Evolutionary conservation across 805 yeast species (phyloP), one percentile per base, ranked within the genome.

Genomic region (Debaryomyces hansenii): DNA sequence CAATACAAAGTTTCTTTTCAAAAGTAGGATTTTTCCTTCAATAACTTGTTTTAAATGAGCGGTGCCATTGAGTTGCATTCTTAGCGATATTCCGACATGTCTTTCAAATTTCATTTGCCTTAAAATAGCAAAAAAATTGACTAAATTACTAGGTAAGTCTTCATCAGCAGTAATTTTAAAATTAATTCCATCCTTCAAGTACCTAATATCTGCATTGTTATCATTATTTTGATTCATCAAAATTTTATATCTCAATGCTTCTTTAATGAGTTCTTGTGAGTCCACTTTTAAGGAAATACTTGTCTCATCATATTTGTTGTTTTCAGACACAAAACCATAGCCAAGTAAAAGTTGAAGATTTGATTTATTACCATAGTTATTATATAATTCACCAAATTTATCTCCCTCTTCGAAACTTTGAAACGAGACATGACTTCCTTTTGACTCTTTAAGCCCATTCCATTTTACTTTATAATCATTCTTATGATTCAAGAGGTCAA

Each of bases 351-450:
- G 40, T n/a, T 46, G 45, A 11, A 31, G 15, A 16, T 46, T 46
- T 20, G 49, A 32, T 16, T 41, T 46, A 32, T 46, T 36, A 24
- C 49, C 49, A 28, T 46, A 46, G 29, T 46, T 46, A 29, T 46
- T 46, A 20, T 10, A 37, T 32, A 46, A 20, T 35, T 46, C 49
- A 21, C 37, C 32, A n/a, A 31, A 11, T 32, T 37, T 32, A 6
- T 18, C 20, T 12, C 24, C 14, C 1, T 18, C 18, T 4, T 36
- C 45, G 14, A 28, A 27, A 14, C 20, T 8, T 32, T 41, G 33
- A 18, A 46, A 46, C 4, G 12, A 5, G n/a, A 46, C 34, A 20
- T 29, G 11, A 12, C 20, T 27, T 15, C 18, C 35, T 5, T 18
- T 12, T 12, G 44, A 20, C 15, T 31, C 42, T 7, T 12, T 20